phyloP scores from a whole-genome alignment of 257 asterid genomes.

The Paraleonurus japonicus region DNA sequence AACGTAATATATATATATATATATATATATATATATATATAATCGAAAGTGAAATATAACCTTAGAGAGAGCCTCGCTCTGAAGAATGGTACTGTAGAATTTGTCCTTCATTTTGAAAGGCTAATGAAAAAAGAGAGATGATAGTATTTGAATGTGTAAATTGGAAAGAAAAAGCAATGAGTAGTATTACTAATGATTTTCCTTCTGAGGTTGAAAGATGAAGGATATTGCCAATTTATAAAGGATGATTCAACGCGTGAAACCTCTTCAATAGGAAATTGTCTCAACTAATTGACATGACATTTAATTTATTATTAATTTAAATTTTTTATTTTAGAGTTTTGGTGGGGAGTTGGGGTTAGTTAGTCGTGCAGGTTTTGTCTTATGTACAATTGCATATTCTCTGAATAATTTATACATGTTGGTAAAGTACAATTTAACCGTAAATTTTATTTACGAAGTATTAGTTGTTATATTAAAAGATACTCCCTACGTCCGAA shows the following conservation, averaged over 20 bases:
- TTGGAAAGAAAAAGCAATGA: neutral
- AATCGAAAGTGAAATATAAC: conserved; percentile 6
- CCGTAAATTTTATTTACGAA: no score
- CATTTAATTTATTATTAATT: neutral
- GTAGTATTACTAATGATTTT: neutral
- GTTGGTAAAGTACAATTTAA: no score
- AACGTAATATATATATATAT: no score
- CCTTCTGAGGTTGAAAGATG: conserved; percentile 19
- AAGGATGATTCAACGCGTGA: conserved; percentile 14
- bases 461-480: no score
- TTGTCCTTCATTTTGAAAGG: conserved; percentile 33
- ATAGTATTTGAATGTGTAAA: neutral
- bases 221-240: conserved; percentile 29
- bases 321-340: neutral
- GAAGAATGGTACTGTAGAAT: conserved; percentile 35
- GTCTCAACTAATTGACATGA: conserved; percentile 22
- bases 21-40: no score
- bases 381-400: neutral
- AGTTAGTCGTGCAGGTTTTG: conserved; percentile 16
- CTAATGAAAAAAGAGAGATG: neutral
- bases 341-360: conserved; percentile 5
- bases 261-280: conserved; percentile 8
- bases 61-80: conserved; percentile 46
- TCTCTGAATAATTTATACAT: neutral
- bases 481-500: no score